Evolutionary conservation across 352 stramenopile genomes (phyloP).

Genomic region (Globisporangium takayamanum): DNA sequence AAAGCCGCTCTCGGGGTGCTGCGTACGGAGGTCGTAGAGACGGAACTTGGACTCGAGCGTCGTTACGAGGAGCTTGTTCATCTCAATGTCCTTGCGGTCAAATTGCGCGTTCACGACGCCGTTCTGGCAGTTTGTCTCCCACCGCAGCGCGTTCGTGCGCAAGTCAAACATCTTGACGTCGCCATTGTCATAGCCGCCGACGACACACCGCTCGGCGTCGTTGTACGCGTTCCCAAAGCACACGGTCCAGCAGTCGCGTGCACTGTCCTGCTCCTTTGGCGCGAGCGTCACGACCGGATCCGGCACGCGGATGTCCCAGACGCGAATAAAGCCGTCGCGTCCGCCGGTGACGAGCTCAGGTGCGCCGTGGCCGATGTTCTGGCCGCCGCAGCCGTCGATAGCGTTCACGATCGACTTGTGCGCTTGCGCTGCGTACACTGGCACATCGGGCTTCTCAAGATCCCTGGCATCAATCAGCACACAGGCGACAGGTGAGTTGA

Average conservation of each 20-base stretch:
- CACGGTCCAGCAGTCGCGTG: slow-evolving; percentile 94
- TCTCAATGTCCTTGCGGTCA: slow-evolving; percentile 95
- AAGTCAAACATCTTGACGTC: slow-evolving; percentile 97
- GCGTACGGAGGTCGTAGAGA: slow-evolving; percentile 92
- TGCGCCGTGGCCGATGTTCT: slow-evolving; percentile 84
- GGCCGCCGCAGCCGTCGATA: slow-evolving; percentile 92
- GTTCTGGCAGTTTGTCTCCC: slow-evolving; percentile 96
- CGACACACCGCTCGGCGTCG: slow-evolving; percentile 90
- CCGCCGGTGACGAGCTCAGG: slow-evolving; percentile 93
- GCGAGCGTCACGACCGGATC: slow-evolving; percentile 91
- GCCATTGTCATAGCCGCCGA: slow-evolving; percentile 95
- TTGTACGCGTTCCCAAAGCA: slow-evolving; percentile 95
- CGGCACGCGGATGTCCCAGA: slow-evolving; percentile 93
- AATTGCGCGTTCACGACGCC: slow-evolving; percentile 95
- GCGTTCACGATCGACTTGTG: slow-evolving; percentile 93
- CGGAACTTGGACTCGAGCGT: slow-evolving; percentile 96
- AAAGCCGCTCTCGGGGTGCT: slow-evolving; percentile 90
- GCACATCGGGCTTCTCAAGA: slow-evolving; percentile 66
- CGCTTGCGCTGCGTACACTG: slow-evolving; percentile 86
- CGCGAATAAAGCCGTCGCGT: slow-evolving; percentile 91
- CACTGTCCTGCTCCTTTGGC: slow-evolving; percentile 70
- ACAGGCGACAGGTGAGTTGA: neutral
- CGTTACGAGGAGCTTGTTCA: slow-evolving; percentile 96
- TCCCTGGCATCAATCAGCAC: slow-evolving; percentile 36
- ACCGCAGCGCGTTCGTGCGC: slow-evolving; percentile 89